Percentiles rank a stretch among this genome's conserved stretches.
Conservation (phyloP, 208 protist genomes). For the Naegleria fowleri region DNA sequence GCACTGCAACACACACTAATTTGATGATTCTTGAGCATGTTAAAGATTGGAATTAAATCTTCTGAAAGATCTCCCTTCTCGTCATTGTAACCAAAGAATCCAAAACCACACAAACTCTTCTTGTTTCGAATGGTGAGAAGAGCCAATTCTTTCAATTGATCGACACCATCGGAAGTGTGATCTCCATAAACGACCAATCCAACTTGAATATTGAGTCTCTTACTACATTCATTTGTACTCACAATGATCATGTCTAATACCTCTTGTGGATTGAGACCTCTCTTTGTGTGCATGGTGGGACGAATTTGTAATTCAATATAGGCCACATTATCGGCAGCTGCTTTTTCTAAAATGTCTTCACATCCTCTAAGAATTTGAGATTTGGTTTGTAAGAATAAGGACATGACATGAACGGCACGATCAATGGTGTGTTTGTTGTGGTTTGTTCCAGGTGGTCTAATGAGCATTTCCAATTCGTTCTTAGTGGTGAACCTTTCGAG, state of each 20-base stretch:
- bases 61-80: background rate
- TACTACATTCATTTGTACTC: background rate
- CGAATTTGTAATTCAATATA: background rate
- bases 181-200: background rate
- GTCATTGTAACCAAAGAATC: background rate
- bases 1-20: background rate
- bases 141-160: background rate
- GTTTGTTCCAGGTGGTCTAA: background rate
- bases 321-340: background rate
- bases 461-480: background rate
- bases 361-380: background rate
- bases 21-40: constrained; percentile 15
- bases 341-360: constrained; percentile 9
- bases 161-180: background rate
- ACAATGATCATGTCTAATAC: background rate
- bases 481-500: background rate
- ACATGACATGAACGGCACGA: constrained; percentile 8
- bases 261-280: background rate
- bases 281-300: background rate
- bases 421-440: background rate
- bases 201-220: background rate
- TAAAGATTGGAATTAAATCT: background rate
- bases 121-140: background rate
- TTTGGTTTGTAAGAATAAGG: constrained; percentile 7
- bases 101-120: constrained; percentile 2